Evolutionary conservation across 441 rosid genomes (phyloP).

Genomic region (Syzygium syzygioides): DNA sequence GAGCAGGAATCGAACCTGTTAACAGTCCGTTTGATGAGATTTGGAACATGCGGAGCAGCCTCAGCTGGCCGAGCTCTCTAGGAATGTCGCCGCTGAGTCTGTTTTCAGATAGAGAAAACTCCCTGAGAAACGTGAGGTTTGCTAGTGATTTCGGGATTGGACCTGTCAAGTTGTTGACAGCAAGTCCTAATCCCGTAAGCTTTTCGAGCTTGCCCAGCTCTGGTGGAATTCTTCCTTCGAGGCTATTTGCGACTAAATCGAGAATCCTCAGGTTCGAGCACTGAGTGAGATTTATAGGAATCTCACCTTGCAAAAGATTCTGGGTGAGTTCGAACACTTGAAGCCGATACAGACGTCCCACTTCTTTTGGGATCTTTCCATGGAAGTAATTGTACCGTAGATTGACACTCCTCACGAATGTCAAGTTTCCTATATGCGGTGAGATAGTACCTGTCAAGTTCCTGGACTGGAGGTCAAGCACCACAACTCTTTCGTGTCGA

Average conservation of each 20-base stretch:
- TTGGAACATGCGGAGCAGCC: constrained; percentile 18
- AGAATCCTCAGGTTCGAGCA: not conserved
- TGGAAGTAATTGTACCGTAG: not conserved
- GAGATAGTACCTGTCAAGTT: not conserved
- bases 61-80: constrained; percentile 23
- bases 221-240: constrained; percentile 26
- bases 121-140: constrained; percentile 28
- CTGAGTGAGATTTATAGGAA: not conserved
- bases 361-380: constrained; percentile 26
- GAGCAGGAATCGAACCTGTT: constrained; percentile 31
- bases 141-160: constrained; percentile 36
- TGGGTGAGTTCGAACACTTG: constrained; percentile 15
- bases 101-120: constrained; percentile 11
- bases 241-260: constrained; percentile 3
- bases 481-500: not conserved
- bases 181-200: constrained; percentile 12
- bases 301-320: constrained; percentile 21
- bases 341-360: constrained; percentile 27
- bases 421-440: not conserved
- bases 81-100: constrained; percentile 32
- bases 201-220: constrained; percentile 23
- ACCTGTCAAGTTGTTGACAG: constrained; percentile 33
- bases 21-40: constrained; percentile 21
- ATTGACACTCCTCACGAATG: not conserved
- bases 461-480: not conserved